Evolutionary conservation across 2,329 filamentous ascomycete genomes (phyloP).

Genomic region (Aspergillus chevalieri): DNA sequence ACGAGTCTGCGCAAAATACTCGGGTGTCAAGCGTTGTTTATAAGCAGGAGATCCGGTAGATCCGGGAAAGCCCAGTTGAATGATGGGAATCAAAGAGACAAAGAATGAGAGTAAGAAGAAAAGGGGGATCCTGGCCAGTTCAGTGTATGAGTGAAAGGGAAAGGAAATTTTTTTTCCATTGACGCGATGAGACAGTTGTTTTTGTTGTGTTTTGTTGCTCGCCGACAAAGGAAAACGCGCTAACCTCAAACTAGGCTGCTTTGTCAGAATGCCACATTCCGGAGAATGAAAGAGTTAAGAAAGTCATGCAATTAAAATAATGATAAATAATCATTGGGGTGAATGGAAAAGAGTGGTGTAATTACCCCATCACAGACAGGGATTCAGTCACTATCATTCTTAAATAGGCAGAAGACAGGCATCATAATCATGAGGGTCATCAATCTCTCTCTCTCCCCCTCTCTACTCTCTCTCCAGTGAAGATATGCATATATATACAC

Average conservation of each 20-base stretch:
- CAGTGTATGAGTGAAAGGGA: neutral
- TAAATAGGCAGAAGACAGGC: neutral
- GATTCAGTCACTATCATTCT: neutral
- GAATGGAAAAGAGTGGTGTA: too few species aligned
- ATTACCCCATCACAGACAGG: neutral
- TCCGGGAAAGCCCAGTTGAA: neutral
- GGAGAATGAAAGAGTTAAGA: too few species aligned
- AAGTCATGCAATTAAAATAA: too few species aligned
- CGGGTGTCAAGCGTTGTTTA: too few species aligned
- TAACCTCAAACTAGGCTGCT: neutral
- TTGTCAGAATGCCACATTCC: neutral
- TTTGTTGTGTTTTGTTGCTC: neutral
- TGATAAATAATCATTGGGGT: too few species aligned
- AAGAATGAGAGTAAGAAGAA: constrained; percentile 1
- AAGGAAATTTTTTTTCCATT: neutral
- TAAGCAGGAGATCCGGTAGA: too few species aligned
- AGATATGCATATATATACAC: too few species aligned
- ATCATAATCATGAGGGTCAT: neutral
- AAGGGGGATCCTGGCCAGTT: neutral
- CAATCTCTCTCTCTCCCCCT: neutral
- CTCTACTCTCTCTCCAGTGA: neutral
- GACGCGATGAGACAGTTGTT: neutral
- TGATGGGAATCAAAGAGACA: constrained; percentile 1
- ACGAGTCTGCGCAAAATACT: neutral
- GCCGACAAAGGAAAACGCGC: neutral